Percentiles rank a stretch among this genome's conserved stretches.
Conservation (phyloP, 192 early-diverging fungal species). For the Coemansia sp. region DNA sequence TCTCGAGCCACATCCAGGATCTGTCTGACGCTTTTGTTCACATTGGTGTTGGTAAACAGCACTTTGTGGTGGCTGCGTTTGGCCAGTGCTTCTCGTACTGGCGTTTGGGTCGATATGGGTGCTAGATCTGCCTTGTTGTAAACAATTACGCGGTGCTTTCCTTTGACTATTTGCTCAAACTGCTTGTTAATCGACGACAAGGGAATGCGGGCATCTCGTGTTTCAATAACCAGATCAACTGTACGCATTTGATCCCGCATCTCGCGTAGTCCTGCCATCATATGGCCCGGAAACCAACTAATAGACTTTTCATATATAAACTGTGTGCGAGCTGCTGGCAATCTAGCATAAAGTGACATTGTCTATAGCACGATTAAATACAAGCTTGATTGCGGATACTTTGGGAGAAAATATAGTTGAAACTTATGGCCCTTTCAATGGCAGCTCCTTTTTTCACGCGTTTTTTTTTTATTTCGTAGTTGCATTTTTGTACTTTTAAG, state of each 20-base stretch:
- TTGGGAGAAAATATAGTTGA: too few relatives aligned
- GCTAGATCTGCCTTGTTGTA: conserved; percentile 95
- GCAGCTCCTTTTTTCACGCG: neutral
- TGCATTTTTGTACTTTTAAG: conserved; percentile 5
- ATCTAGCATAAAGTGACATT: conserved; percentile 6
- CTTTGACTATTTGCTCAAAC: conserved; percentile 66
- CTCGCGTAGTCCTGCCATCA: conserved; percentile 74
- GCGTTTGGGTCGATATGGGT: conserved; percentile 52
- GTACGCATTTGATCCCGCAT: conserved; percentile 69
- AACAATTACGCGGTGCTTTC: conserved; percentile 72
- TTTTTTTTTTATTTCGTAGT: neutral
- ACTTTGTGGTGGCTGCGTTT: conserved; percentile 45
- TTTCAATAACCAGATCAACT: conserved; percentile 87
- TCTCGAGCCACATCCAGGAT: conserved; percentile 68
- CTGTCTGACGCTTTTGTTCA: conserved; percentile 56
- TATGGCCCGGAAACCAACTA: conserved; percentile 87
- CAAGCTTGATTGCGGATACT: too few relatives aligned
- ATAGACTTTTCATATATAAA: conserved; percentile 63
- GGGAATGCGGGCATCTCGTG: conserved; percentile 91
- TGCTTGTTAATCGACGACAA: conserved; percentile 85
- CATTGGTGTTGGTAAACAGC: conserved; percentile 11
- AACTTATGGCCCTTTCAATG: neutral
- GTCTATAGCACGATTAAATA: neutral
- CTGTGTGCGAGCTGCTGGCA: conserved; percentile 17
- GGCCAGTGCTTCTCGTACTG: conserved; percentile 25